These are phyloP conservation scores for Dendrocalamus latiflorus DNA, from an alignment of 202 grass and related monocot genomes.

Conservation along the genomic window DNA sequence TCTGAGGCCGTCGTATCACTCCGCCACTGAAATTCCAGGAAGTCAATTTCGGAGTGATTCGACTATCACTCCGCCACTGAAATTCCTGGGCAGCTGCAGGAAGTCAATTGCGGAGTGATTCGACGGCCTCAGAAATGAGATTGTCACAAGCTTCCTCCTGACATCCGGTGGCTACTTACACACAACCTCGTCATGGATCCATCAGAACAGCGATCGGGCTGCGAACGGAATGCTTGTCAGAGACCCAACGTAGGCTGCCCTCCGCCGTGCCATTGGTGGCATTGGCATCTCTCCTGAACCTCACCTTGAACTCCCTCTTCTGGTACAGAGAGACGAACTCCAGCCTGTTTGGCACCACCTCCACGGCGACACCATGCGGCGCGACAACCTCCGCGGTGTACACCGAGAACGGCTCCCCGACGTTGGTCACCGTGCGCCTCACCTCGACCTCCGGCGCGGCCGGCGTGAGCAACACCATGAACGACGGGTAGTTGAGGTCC, in stretches of 20 bases:
- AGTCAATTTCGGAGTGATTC: too few species aligned
- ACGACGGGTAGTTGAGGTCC: slow-evolving; percentile 67
- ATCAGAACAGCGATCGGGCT: slow-evolving; percentile 42
- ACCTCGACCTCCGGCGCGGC: not conserved
- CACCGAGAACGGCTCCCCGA: slow-evolving; percentile 18
- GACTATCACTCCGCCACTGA: too few species aligned
- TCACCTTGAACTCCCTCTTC: slow-evolving; percentile 43
- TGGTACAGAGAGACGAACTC: not conserved
- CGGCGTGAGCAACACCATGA: slow-evolving; percentile 35
- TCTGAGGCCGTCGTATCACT: too few species aligned
- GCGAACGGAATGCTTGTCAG: slow-evolving; percentile 35
- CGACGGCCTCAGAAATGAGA: too few species aligned
- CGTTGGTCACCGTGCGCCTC: slow-evolving; percentile 49
- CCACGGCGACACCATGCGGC: slow-evolving; percentile 18
- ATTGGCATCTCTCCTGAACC: not conserved
- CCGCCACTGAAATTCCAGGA: too few species aligned
- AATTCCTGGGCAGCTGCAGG: too few species aligned
- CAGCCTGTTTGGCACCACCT: slow-evolving; percentile 40
- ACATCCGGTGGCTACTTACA: not conserved
- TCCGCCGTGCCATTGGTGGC: not conserved
- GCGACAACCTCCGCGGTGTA: slow-evolving; percentile 31
- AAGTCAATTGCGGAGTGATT: too few species aligned
- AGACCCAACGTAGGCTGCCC: slow-evolving; percentile 59
- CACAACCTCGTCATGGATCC: not conserved
- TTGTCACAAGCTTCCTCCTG: too few species aligned